Conservation (phyloP, 306 rosid genomes). For the Calophaca sinica region DNA sequence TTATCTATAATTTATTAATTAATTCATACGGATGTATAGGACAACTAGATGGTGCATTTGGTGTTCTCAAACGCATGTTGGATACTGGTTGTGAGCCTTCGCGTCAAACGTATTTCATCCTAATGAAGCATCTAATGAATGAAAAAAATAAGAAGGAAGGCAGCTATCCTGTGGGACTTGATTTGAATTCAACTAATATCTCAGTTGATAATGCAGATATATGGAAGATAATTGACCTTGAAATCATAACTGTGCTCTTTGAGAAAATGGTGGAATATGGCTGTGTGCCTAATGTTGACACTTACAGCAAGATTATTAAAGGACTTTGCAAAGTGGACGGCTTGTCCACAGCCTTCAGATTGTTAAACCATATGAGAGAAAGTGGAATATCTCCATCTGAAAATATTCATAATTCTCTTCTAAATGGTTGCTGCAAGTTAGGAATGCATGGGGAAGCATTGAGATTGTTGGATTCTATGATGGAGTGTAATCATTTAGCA, state of each 20-base stretch:
- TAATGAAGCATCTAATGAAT: constrained; percentile 69
- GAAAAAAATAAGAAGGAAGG: constrained; percentile 46
- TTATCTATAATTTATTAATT: constrained; percentile 63
- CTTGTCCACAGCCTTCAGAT: constrained; percentile 57
- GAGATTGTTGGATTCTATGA: constrained; percentile 65
- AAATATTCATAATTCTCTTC: constrained; percentile 64
- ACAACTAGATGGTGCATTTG: constrained; percentile 69
- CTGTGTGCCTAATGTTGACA: constrained; percentile 66
- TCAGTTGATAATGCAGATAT: constrained; percentile 49
- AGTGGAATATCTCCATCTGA: constrained; percentile 63
- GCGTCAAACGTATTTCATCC: constrained; percentile 58
- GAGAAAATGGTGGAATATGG: constrained; percentile 71
- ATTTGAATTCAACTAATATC: constrained; percentile 46
- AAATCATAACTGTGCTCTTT: constrained; percentile 59
- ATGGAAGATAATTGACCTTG: constrained; percentile 72
- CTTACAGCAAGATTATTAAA: constrained; percentile 70
- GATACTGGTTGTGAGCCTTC: constrained; percentile 75
- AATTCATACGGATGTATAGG: constrained; percentile 69
- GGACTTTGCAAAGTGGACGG: constrained; percentile 73
- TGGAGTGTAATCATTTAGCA: constrained; percentile 68
- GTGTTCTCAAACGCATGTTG: constrained; percentile 72
- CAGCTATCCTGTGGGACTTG: constrained; percentile 37
- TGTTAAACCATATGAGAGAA: constrained; percentile 67
- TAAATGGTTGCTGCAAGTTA: constrained; percentile 67
- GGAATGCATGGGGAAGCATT: constrained; percentile 66